phyloP scores from a whole-genome alignment of 2,329 filamentous ascomycete genomes.

The Ophiostoma pallidulum region DNA sequence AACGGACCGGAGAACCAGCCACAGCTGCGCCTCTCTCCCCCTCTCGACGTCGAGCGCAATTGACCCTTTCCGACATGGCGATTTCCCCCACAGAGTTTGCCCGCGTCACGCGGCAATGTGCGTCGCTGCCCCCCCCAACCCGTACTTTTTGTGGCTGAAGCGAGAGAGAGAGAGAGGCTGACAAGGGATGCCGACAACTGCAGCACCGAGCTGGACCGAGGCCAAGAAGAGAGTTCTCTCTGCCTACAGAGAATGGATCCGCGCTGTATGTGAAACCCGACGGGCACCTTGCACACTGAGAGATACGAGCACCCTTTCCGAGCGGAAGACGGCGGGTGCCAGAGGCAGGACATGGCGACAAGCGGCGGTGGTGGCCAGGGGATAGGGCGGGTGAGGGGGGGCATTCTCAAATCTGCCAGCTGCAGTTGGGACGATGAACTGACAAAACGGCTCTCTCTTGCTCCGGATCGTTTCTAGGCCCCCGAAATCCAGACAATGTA shows the following conservation, averaged over 20 bases:
- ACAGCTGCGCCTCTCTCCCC: background rate
- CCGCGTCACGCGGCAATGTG: constrained; percentile 68
- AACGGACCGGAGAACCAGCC: no score
- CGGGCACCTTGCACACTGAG: background rate
- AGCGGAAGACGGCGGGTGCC: no score
- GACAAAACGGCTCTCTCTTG: background rate
- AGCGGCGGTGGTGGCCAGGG: no score
- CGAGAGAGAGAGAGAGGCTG: constrained; percentile 1
- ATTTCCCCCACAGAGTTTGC: constrained; percentile 92
- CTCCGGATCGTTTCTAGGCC: constrained; percentile 58
- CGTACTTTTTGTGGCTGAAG: background rate
- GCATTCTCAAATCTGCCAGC: no score
- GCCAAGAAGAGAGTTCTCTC: constrained; percentile 78
- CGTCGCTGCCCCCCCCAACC: constrained; percentile 33
- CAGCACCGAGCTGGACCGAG: constrained; percentile 83
- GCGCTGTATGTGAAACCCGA: constrained; percentile 61
- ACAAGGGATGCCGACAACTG: constrained; percentile 9
- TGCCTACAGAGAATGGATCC: constrained; percentile 91
- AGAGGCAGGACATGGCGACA: no score
- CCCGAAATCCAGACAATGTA: constrained; percentile 98
- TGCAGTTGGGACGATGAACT: no score
- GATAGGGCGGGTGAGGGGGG: no score
- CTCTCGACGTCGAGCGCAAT: background rate
- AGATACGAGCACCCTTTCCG: no score
- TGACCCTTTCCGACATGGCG: constrained; percentile 47